Evolutionary conservation across 129 eudicot genomes (phyloP).

Genomic region (Chrysanthemum lavandulifolium): DNA sequence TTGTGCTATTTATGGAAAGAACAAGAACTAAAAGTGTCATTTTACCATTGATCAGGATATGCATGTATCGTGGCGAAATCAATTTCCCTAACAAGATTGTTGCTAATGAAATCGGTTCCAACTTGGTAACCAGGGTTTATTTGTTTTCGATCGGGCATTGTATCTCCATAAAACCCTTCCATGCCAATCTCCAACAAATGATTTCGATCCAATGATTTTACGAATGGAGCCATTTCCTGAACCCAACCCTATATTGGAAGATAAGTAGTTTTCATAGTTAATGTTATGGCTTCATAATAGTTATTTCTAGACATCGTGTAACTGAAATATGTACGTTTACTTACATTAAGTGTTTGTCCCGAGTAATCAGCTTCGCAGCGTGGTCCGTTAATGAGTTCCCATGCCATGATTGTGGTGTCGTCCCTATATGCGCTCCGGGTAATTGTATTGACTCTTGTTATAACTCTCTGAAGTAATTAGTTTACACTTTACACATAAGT

Average conservation of each 20-base stretch:
- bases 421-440: conserved; percentile 50
- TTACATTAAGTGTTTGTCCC: conserved; percentile 58
- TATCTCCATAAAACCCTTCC: conserved; percentile 88
- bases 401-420: conserved; percentile 72
- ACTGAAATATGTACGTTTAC: background rate
- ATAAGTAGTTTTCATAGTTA: background rate
- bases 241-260: conserved; percentile 53
- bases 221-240: conserved; percentile 72
- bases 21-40: background rate
- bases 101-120: conserved; percentile 67
- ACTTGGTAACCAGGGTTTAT: conserved; percentile 74
- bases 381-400: conserved; percentile 89
- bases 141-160: conserved; percentile 59
- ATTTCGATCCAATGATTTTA: conserved; percentile 51
- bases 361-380: conserved; percentile 72
- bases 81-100: conserved; percentile 52
- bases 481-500: background rate
- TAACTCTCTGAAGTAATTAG: conserved; percentile 42
- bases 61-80: conserved; percentile 76
- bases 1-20: too few relatives aligned
- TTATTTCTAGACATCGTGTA: background rate
- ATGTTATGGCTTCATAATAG: too few relatives aligned
- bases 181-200: conserved; percentile 69
- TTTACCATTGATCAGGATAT: conserved; percentile 61
- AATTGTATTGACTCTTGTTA: conserved; percentile 62